Evolutionary conservation across 2,329 filamentous ascomycete genomes (phyloP).

Genomic region (Aschersonia sp.): DNA sequence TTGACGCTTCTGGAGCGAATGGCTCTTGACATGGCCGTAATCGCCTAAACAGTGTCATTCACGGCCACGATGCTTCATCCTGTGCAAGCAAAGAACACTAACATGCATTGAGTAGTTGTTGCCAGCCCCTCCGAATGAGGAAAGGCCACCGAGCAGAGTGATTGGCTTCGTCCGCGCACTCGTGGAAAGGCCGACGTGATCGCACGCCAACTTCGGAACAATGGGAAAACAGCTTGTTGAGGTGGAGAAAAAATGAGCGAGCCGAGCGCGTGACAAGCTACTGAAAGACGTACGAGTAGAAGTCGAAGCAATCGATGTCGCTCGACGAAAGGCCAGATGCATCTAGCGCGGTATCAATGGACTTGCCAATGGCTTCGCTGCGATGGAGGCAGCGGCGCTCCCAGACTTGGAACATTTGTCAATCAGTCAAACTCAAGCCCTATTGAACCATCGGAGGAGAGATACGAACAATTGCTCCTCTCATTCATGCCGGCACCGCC

Average conservation of each 20-base stretch:
- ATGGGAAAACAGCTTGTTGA: conserved; percentile 49
- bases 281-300: conserved; percentile 37
- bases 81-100: conserved; percentile 7
- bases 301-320: conserved; percentile 46
- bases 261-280: not conserved
- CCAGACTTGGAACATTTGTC: conserved; percentile 34
- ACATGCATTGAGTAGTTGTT: conserved; percentile 62
- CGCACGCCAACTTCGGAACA: conserved; percentile 50
- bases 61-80: not conserved
- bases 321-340: conserved; percentile 28
- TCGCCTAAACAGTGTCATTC: conserved; percentile 10
- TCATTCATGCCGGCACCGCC: conserved; percentile 50
- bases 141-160: conserved; percentile 50
- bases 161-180: conserved; percentile 31
- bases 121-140: conserved; percentile 54
- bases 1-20: conserved; percentile 29
- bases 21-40: conserved; percentile 40
- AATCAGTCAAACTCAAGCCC: not conserved
- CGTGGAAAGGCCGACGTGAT: conserved; percentile 41
- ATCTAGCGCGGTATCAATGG: conserved; percentile 37
- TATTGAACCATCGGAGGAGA: not conserved
- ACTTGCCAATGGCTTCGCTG: conserved; percentile 41
- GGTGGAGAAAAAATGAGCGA: not conserved
- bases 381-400: conserved; percentile 41
- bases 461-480: conserved; percentile 30